These are phyloP conservation scores for Fusarium hostae DNA, from an alignment of 2,329 filamentous ascomycete species.

Conservation along the genomic window DNA sequence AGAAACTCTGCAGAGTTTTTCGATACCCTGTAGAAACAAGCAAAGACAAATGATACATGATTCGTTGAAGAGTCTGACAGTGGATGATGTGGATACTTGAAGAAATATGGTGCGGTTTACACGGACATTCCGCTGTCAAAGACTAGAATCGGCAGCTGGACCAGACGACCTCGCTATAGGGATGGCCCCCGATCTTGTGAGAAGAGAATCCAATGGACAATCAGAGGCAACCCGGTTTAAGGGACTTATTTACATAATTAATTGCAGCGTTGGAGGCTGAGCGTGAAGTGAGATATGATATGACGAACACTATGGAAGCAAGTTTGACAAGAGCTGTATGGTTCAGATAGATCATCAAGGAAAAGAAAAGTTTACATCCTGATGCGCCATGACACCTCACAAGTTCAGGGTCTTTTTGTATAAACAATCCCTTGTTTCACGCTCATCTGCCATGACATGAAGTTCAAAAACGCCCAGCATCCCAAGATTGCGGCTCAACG, in stretches of 20 bases:
- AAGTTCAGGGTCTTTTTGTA: neutral
- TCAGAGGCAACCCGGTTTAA: neutral
- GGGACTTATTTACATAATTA: conserved; percentile 9
- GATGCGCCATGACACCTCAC: neutral
- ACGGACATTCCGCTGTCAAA: conserved; percentile 4
- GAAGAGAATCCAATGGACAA: neutral
- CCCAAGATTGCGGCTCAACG: conserved; percentile 27
- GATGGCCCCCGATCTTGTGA: conserved; percentile 10
- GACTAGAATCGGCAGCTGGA: conserved; percentile 8
- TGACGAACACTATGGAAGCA: neutral
- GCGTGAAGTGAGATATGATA: neutral
- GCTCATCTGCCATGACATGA: neutral
- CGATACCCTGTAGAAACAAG: conserved; percentile 1
- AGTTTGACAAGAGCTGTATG: neutral
- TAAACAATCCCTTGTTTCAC: neutral
- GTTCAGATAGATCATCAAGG: neutral
- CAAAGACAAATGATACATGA: conserved; percentile 3
- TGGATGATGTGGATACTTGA: conserved; percentile 8
- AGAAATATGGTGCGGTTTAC: conserved; percentile 15
- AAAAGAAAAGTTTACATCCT: neutral
- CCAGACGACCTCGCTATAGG: conserved; percentile 3
- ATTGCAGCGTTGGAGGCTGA: neutral
- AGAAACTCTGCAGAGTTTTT: conserved; percentile 29
- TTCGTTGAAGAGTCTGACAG: conserved; percentile 16
- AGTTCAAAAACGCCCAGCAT: neutral